Base-by-base conservation (phyloP, 2,329 filamentous ascomycete species). In the Teratosphaeriaceae sp. region DNA sequence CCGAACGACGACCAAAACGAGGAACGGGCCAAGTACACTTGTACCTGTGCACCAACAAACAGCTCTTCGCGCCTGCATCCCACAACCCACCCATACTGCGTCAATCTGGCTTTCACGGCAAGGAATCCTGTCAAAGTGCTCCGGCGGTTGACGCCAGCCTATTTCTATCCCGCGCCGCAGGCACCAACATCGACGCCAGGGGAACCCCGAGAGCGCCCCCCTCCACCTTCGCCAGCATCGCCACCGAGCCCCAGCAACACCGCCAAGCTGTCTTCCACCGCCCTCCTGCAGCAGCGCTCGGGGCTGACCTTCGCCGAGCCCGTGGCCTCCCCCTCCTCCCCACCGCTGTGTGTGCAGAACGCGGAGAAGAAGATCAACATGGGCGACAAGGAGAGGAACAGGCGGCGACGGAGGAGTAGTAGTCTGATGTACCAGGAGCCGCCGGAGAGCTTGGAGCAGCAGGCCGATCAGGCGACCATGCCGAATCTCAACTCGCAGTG, bases 381-480 rank as follows among this genome's bases (percentile, higher is more conserved):
- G 18, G 22, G 76, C 60, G 80, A 84, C 65, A 73, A 67, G 52
- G 56, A 59, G 23, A 56, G 48, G 49, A 50, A 51, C 21, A 46
- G 49, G 38, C 79, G 90, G 68, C 81, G 90, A 76, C 84, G 92
- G 74, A 83, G 92, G 70, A 97, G 92, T 68, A 96, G 90, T 74
- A 97, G 90, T 71, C 82, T 98, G 70, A 88, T 98, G 70, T 97
- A 97, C 69, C 89, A 94, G 63, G 92, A 98, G 68, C 92, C 92
- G 43, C 82, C 84, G 48, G 92, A 98, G 75, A 94, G 90, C 44
- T 81, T 96, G 62, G 92, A 98, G 74, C 92, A 96, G 70, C 87
- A 94, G 68, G 96, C 85, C 63, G 92, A 98, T 68, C 92, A 97
- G 74, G 86, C 88, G 44, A 86, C 87, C 27, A 75, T 96, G 57